Base-by-base conservation (phyloP, 768 basidiomycete genomes). In the Suillus subaureus region DNA sequence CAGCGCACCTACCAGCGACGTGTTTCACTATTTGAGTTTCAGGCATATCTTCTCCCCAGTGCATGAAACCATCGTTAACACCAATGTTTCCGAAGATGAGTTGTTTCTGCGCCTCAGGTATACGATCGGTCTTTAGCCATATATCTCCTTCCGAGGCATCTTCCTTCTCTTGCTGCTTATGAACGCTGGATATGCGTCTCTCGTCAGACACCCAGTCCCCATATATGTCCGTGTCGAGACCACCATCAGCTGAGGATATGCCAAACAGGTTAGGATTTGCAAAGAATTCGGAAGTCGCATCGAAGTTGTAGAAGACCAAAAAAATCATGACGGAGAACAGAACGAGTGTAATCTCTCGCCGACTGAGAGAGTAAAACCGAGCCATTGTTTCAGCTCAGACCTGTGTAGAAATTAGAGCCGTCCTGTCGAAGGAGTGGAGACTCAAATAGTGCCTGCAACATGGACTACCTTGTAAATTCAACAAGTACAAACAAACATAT, bases 261-360 rank as follows among this genome's bases (percentile, higher is more conserved):
- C 47, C 74, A 77, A 67, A 80, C 78, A 55, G 80, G 75, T 55
- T 76, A 71, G 26, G 79, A 77, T 66, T 84, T 83, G 62, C 84
- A 75, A 84, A 84, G 11, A 87, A 75, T 43, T 84, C 80, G 7
- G 92, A 78, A 0, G 90, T 87, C 3, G 82, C 75, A 74, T 92
- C 89, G 66, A 93, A 78, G 77, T 94, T 91, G 74, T 89, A 92
- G 45, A 92, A 85, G 54, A 95, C 75, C 35, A 90, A 77, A 72
- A 94, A 92, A 60, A 87, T 76, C 18, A 85, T 79, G 39, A 92
- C 74, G 12, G 88, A 85, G 69, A 90, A 85, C 42, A 93, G 78
- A 66, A 92, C 71, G 70, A 96, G 84, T 12, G 86, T 81, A 39
- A 90, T 70, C 77, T 96, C 94, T 68, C 93, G 87, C 68, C 89